Evolutionary conservation across 169 alveolate genomes (phyloP).

Genomic region (Ichthyophthirius multifiliis): DNA sequence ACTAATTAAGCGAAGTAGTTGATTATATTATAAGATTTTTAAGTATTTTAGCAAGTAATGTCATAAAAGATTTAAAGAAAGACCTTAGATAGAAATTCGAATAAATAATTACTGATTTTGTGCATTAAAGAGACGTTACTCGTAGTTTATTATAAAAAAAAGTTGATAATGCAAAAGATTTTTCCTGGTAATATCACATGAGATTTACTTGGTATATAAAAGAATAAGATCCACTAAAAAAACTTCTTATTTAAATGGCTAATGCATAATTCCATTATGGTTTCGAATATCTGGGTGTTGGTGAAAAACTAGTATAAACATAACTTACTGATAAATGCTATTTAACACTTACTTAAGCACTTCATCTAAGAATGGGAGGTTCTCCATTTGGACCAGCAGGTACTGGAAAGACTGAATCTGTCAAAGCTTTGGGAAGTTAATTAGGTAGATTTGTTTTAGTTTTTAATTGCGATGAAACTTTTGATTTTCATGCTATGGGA

Average conservation of each 20-base stretch:
- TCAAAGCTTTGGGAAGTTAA: constrained; percentile 96
- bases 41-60: constrained; percentile 87
- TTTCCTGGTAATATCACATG: constrained; percentile 95
- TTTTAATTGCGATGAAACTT: constrained; percentile 98
- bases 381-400: constrained; percentile 99
- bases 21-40: constrained; percentile 64
- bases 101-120: constrained; percentile 94
- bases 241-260: constrained; percentile 88
- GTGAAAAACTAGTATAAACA: constrained; percentile 96
- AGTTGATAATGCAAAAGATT: constrained; percentile 72
- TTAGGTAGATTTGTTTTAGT: constrained; percentile 96
- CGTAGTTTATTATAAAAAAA: constrained; percentile 69
- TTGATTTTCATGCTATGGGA: constrained; percentile 97
- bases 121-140: constrained; percentile 96
- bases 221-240: constrained; percentile 73
- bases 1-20: constrained; percentile 57
- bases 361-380: constrained; percentile 96
- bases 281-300: constrained; percentile 96
- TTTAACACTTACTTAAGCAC: constrained; percentile 95
- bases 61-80: constrained; percentile 85
- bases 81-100: constrained; percentile 90
- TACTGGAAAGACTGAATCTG: constrained; percentile 99
- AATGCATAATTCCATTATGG: constrained; percentile 95
- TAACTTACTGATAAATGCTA: constrained; percentile 98
- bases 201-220: constrained; percentile 92